phyloP scores from a whole-genome alignment of 208 protist species.

The Strigomonas galati region DNA sequence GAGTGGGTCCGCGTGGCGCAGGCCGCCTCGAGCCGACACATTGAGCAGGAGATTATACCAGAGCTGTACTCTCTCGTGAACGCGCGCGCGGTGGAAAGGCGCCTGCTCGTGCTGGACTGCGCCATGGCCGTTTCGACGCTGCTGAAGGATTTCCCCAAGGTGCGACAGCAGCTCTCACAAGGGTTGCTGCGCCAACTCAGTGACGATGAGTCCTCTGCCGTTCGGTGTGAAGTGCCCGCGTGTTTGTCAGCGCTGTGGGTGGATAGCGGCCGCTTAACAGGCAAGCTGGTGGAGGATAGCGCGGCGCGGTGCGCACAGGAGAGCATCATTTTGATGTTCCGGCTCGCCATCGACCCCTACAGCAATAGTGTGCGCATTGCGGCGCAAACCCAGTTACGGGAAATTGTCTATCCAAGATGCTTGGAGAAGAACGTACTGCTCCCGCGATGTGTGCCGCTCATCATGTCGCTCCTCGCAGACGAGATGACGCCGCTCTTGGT shows the following conservation, averaged over 20 bases:
- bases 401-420: slow-evolving; percentile 41
- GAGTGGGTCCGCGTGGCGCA: slow-evolving; percentile 51
- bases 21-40: slow-evolving; percentile 22
- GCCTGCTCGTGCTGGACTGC: slow-evolving; percentile 59
- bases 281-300: not conserved
- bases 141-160: slow-evolving; percentile 22
- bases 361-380: slow-evolving; percentile 53
- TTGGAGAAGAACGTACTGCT: slow-evolving; percentile 30
- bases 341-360: slow-evolving; percentile 42
- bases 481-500: not conserved
- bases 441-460: slow-evolving; percentile 35
- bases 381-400: slow-evolving; percentile 44
- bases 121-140: slow-evolving; percentile 32
- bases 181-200: slow-evolving; percentile 58
- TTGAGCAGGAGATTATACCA: slow-evolving; percentile 61
- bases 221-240: slow-evolving; percentile 50
- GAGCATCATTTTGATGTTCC: slow-evolving; percentile 39
- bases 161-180: slow-evolving; percentile 49
- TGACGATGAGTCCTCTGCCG: slow-evolving; percentile 51
- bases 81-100: slow-evolving; percentile 37
- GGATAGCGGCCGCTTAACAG: not conserved
- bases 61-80: slow-evolving; percentile 68
- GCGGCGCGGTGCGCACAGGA: not conserved
- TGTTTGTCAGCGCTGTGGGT: slow-evolving; percentile 52
- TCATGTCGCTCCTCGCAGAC: slow-evolving; percentile 40